Evolutionary conservation across 2,329 filamentous ascomycete species (phyloP), one percentile per base, ranked within the genome.

Genomic region (Aspergillus udagawae): DNA sequence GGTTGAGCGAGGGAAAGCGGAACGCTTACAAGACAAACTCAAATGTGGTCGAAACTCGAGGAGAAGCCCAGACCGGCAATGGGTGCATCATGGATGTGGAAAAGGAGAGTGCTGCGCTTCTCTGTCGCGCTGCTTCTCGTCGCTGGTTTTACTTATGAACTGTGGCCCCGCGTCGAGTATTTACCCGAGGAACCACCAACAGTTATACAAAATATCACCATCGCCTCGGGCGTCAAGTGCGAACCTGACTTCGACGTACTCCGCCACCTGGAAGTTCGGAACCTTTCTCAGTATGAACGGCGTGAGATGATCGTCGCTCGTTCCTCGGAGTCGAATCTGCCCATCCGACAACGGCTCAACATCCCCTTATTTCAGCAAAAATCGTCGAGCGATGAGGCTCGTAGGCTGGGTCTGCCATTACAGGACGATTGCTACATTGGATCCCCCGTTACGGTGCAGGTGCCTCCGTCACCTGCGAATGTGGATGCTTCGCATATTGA

Each of bases 401-500:
- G 49, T 8, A 51, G 41, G 9, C 42, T 54, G 8, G 27, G 44
- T 7, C 58, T 61, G 35, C 61, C 63, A 21, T 53, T 61, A 53
- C 67, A 62, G 48, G 67, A 71, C 45, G 67, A 69, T 56, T 76
- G 74, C 59, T 65, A 67, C 25, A 75, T 82, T 12, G 71, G 78
- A 1, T 68, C 81, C 20, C 74, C 79, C 1, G 69, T 86, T 20
- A 64, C 72, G 0, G 65, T 86, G 6, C 65, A 73, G 3, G 81
- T 85, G 0, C 78, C 82, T 0, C 62, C 64, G 0, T 75, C 79
- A 0, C 77, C 79, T 0, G 65, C 67, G 29, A 63, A 70, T 29
- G 74, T 75, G 8, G 82, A 83, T 60, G 72, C 76, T 0, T 73
- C 74, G 4, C 77, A 85, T 52, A 76, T 85, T 48, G 70, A 83